Base-by-base conservation (phyloP, 2,329 filamentous ascomycete species). In the Alternaria atra region DNA sequence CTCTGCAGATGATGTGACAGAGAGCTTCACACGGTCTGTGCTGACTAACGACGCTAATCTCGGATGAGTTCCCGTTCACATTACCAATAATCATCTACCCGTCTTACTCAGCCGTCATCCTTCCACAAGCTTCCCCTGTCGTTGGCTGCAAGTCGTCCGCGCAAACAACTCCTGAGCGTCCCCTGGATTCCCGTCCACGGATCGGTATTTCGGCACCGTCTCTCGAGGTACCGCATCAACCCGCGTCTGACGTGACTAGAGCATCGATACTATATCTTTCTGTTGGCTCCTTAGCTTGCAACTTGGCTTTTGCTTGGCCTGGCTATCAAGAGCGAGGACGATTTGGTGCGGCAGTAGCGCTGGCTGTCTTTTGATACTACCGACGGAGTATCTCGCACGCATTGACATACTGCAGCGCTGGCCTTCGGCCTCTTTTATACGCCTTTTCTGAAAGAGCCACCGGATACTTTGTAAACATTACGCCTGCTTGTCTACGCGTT, bases 41-140 rank as follows among this genome's bases (percentile, higher is more conserved):
- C 51, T 69, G 65, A 67, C 63, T 64, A 61, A 63, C 46, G 6
- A 42, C 63, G 44, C 64, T 65, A 68, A 54, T 34, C 46, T 56
- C 39, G 37, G 37, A 43, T 46, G 29, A 50, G 52, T 44, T 51
- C 37, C 37, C 39, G 52, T 46, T 58, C 39, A 52, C 42, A 59
- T 67, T 65, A 64, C 60, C 57, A 65, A 67, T 56, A 58, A 63
- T 60, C 48, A 63, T 65, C 62, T 63, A 58, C 58, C 42, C 54
- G 25, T 60, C 68, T 71, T 67, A 69, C 67, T 71, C 68, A 70
- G 61, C 63, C 51, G 27, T 58, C 39, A 29, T 50, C 47, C 56
- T 39, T 53, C 57, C 37, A 50, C 59, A 60, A 43, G 35, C 34
- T 57, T 43, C 42, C 52, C 30, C 52, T 57, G 35, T 50, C 46